Base-by-base conservation (phyloP, 1,284 basidiomycete species). In the Phlebopus sp. region DNA sequence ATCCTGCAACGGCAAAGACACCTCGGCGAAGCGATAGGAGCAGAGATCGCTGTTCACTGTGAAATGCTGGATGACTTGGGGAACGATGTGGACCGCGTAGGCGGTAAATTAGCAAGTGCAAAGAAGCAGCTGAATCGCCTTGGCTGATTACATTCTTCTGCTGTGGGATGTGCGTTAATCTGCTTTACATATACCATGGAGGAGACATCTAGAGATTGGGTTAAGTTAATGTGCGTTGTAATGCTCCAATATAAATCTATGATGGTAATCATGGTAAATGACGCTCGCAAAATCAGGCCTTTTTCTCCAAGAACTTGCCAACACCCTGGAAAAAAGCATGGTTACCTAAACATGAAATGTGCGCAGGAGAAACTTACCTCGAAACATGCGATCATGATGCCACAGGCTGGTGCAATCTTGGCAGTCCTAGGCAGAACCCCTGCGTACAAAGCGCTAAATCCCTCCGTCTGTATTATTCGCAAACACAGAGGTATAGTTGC, bases 341-440 rank as follows among this genome's bases (percentile, higher is more conserved):
- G 31, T 57, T 42, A 60, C 55, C 19, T 46, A 17, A 13, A 34
- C 29, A 3, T 34, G 37, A 1, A 10, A 30, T 18, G 32, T 30
- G 37, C 23, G 10, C 34, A 5, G 17, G 35, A 35, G 34, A 4
- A 17, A 59, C 77, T 23, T 57, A 84, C 92, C 81, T 99, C 95
- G 65, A 90, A 99, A 63, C 87, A 93, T 47, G 89, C 86, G 66
- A 99, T 97, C 93, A 96, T 95, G 54, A 96, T 89, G 25, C 96
- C 96, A 69, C 97, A 99, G 21, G 97, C 95, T n/a, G 97, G 97
- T 4, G 94, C 96, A 55, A 98, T 94, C 70, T 99, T 99, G 25
- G 85, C 92, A 44, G 96, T 84, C 30, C 96, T 82, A 29, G 97
- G 96, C 4, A 86, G 73, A 32, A 94, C 71, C 0, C 96, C 96